Conservation (phyloP, 257 asterid species). For the Solanum bulbocastanum region DNA sequence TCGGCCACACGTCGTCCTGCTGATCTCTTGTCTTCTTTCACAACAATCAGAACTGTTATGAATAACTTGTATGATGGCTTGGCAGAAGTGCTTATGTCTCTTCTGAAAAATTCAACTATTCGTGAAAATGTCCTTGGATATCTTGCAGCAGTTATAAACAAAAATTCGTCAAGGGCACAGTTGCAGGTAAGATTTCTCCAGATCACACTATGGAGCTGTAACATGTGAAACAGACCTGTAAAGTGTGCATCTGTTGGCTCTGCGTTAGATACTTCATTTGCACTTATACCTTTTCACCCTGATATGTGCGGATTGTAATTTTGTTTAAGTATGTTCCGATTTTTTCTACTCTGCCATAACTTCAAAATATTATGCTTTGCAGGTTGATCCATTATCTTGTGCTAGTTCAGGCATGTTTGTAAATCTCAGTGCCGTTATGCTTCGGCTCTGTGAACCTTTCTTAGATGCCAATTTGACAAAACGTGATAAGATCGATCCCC, state of each 20-base stretch:
- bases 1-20: constrained; percentile 79
- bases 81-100: constrained; percentile 67
- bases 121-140: constrained; percentile 84
- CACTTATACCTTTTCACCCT: background rate
- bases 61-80: constrained; percentile 73
- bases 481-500: constrained; percentile 86
- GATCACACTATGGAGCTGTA: background rate
- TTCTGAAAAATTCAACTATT: constrained; percentile 63
- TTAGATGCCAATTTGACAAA: constrained; percentile 77
- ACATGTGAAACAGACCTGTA: background rate
- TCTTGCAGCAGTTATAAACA: constrained; percentile 83
- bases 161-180: constrained; percentile 85
- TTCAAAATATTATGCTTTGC: constrained; percentile 11
- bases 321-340: background rate
- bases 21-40: constrained; percentile 83
- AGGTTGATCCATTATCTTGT: constrained; percentile 87
- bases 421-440: constrained; percentile 87
- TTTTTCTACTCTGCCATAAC: background rate
- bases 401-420: constrained; percentile 99
- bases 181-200: constrained; percentile 43
- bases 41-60: constrained; percentile 85
- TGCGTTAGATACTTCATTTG: background rate
- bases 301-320: background rate
- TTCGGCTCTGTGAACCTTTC: constrained; percentile 88
- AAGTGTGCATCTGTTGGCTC: background rate